Base-by-base conservation (phyloP, 1,284 basidiomycete species). In the Flammula alnicola region DNA sequence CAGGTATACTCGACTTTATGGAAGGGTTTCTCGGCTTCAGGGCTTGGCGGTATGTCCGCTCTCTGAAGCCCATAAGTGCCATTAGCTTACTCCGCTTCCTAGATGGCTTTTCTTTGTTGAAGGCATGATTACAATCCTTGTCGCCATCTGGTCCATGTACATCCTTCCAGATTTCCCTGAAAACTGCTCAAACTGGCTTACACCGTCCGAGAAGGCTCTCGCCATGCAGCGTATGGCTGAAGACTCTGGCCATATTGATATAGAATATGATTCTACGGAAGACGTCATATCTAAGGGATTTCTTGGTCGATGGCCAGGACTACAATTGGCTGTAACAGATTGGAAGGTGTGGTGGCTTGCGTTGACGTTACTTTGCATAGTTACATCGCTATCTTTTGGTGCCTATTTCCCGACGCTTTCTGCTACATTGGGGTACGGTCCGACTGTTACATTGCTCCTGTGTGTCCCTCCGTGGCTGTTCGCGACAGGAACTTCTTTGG, bases 381-480 rank as follows among this genome's bases (percentile, higher is more conserved):
- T 80, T 40, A 60, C 86, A 36, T 79, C 83, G 8, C 66, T 91
- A 10, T 83, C 79, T 10, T 90, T 88, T 75, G 84, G 84, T 64
- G 78, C 81, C 9, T 73, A 68, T 65, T 87, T 90, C 71, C 87
- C 88, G 7, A 87, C 85, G 0, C 70, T 87, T 43, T 78, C 74
- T 16, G 78, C 75, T 3, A 91, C 89, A 1, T 73, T 93, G 64
- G 88, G 88, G 23, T 90, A 80, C 67, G 76, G 71, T 49, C 68
- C 75, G 4, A 86, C 81, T 4, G 70, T 83, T n/a, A 84, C 87
- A 1, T 72, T 92, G 16, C 66, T 91, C 36, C 77, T 91, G 23
- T 89, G 86, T 55, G 87, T 86, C 8, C 90, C 91, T 26, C 90
- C 90, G 2, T 93, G 86, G 81, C 69, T 82, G 10, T 82, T 91